Evolutionary conservation across 163 green algal genomes (phyloP).

Genomic region (Prototheca cutis): DNA sequence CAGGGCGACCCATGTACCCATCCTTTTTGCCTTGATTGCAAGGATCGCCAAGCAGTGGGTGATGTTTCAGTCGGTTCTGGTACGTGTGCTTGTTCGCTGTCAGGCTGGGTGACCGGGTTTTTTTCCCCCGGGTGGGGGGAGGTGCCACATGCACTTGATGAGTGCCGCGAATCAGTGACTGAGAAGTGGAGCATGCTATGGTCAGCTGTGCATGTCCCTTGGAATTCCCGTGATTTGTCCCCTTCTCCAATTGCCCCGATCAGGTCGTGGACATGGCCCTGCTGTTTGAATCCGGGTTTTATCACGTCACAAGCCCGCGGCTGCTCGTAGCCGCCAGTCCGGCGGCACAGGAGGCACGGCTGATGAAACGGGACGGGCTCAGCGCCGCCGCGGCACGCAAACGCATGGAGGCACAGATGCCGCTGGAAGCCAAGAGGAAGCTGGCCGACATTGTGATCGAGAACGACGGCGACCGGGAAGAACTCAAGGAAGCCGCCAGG

Average conservation of each 20-base stretch:
- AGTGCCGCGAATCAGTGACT: too few relatives aligned
- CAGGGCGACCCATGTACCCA: constrained; percentile 53
- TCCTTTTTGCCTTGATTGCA: constrained; percentile 43
- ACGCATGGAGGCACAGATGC: constrained; percentile 50
- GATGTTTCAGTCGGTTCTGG: constrained; percentile 27
- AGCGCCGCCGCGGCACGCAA: constrained; percentile 1
- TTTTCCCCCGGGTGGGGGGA: too few relatives aligned
- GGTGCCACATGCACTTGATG: too few relatives aligned
- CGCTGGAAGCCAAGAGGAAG: constrained; percentile 38
- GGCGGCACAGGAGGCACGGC: constrained; percentile 27
- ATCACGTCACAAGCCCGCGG: constrained; percentile 27
- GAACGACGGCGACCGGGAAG: constrained; percentile 36
- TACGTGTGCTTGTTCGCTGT: too few relatives aligned
- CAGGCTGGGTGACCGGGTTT: too few relatives aligned
- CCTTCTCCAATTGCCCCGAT: too few relatives aligned
- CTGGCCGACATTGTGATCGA: constrained; percentile 41
- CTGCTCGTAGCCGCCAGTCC: constrained; percentile 50
- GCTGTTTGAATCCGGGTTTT: constrained; percentile 65
- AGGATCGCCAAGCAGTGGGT: constrained; percentile 45
- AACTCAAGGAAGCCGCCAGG: constrained; percentile 11
- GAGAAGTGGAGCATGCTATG: too few relatives aligned
- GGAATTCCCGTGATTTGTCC: too few relatives aligned
- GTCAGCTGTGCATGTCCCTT: too few relatives aligned
- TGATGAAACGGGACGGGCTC: constrained; percentile 37
- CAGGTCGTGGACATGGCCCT: constrained; percentile 81